Conservation (phyloP, 2,329 filamentous ascomycete genomes). For the Teratosphaeria destructans region DNA sequence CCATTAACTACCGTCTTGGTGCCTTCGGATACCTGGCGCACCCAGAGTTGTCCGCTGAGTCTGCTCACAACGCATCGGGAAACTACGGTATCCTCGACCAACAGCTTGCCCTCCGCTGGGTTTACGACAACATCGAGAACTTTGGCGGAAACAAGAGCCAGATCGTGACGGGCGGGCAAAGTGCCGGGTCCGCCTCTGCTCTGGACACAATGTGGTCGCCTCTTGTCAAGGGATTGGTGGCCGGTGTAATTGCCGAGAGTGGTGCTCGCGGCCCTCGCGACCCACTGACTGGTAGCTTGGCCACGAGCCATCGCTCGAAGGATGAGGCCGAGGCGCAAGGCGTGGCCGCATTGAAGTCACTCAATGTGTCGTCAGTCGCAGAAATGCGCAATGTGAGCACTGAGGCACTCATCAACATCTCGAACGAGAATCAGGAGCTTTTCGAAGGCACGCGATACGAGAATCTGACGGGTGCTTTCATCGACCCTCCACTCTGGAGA, state of each 20-base stretch:
- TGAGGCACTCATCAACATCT: neutral
- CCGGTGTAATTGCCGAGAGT: neutral
- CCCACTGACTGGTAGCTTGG: neutral
- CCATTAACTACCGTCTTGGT: constrained; percentile 54
- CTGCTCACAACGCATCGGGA: neutral
- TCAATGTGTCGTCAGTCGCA: neutral
- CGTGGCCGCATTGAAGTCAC: neutral
- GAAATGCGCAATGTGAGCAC: neutral
- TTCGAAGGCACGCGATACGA: neutral
- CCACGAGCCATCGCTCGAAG: neutral
- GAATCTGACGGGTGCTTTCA: neutral
- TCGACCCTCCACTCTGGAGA: neutral
- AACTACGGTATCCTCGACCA: neutral
- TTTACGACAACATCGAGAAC: neutral
- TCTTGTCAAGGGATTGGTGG: neutral
- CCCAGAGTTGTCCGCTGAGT: neutral
- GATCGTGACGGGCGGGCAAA: neutral
- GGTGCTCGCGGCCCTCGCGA: neutral
- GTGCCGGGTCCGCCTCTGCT: neutral
- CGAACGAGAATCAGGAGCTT: neutral
- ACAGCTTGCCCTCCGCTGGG: neutral
- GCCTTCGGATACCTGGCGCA: constrained; percentile 41
- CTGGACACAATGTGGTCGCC: neutral
- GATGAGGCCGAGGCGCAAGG: neutral
- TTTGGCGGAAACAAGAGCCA: neutral